Evolutionary conservation across 805 yeast genomes (phyloP).

Genomic region (Metschnikowia matae): DNA sequence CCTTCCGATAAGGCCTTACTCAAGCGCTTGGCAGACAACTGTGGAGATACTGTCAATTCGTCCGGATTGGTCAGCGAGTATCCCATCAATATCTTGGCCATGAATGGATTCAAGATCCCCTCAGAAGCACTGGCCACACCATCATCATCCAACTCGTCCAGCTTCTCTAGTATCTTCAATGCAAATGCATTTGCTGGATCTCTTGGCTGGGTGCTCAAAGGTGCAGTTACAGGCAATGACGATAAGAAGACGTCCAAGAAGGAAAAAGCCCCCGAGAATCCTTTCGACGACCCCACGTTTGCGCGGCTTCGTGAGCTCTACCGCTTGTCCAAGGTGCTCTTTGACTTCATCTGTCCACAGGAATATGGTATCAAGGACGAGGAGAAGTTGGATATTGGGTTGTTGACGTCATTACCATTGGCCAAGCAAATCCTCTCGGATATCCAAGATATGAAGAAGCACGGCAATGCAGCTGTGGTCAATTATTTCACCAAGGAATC

Average conservation of each 20-base stretch:
- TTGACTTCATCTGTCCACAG: conserved; percentile 97
- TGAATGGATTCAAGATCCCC: conserved; percentile 69
- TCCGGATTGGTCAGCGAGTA: conserved; percentile 61
- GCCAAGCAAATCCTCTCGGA: conserved; percentile 84
- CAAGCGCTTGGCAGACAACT: conserved; percentile 34
- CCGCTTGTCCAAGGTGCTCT: conserved; percentile 83
- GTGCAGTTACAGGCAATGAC: conserved; percentile 25
- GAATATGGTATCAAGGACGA: conserved; percentile 96
- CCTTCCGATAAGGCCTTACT: conserved; percentile 38
- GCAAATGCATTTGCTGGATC: conserved; percentile 53
- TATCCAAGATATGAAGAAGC: conserved; percentile 70
- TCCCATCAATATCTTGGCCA: conserved; percentile 70
- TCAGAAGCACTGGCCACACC: conserved; percentile 24
- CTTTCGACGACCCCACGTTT: conserved; percentile 76
- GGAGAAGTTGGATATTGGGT: conserved; percentile 93
- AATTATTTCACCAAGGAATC: conserved; percentile 95
- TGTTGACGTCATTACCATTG: conserved; percentile 88
- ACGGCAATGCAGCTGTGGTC: conserved; percentile 78
- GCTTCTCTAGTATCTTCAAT: conserved; percentile 19
- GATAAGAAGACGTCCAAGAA: conserved; percentile 12
- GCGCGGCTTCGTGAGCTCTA: conserved; percentile 83
- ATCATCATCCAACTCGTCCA: conserved; percentile 20
- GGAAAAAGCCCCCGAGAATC: conserved; percentile 25
- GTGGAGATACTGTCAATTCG: conserved; percentile 44
- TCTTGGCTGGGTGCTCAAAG: conserved; percentile 66